Percentiles rank a stretch among this genome's conserved stretches.
Evolutionary conservation across 441 rosid species (phyloP).

Genomic region (Croton setiger): DNA sequence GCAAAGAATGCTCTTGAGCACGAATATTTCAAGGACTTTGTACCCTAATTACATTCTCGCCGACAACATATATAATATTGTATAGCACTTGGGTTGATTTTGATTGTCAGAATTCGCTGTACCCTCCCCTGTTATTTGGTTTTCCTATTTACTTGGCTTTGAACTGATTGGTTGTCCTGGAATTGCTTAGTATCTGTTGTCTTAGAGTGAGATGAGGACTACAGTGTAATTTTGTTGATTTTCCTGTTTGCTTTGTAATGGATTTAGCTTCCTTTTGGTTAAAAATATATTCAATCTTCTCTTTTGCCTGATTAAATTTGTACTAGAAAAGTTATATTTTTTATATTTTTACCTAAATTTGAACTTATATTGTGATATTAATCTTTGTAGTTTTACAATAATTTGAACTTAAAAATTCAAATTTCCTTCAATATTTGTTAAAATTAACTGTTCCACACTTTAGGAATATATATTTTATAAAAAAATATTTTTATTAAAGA

Average conservation of each 20-base stretch:
- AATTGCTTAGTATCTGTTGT: neutral
- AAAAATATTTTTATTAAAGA: no score
- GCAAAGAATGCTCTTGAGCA: constrained; percentile 91
- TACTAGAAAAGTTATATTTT: no score
- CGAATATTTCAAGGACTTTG: constrained; percentile 84
- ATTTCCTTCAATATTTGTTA: no score
- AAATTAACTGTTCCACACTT: no score
- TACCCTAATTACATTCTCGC: constrained; percentile 41
- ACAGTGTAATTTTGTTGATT: neutral
- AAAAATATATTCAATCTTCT: neutral
- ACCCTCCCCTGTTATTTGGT: neutral
- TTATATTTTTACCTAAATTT: no score
- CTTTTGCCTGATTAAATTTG: neutral
- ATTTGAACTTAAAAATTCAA: no score
- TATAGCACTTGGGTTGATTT: constrained; percentile 29
- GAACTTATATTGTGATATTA: no score
- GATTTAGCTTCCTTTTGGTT: neutral
- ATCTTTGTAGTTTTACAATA: no score
- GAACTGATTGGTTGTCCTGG: constrained; percentile 2
- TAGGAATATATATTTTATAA: no score
- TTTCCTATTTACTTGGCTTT: constrained; percentile 7
- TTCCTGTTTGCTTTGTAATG: neutral
- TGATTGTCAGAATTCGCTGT: constrained; percentile 1
- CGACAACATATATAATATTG: constrained; percentile 24
- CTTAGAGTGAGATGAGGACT: neutral